These are phyloP conservation scores for Leccinum variabile DNA, from an alignment of 1,284 basidiomycete genomes.

Conservation along the genomic window DNA sequence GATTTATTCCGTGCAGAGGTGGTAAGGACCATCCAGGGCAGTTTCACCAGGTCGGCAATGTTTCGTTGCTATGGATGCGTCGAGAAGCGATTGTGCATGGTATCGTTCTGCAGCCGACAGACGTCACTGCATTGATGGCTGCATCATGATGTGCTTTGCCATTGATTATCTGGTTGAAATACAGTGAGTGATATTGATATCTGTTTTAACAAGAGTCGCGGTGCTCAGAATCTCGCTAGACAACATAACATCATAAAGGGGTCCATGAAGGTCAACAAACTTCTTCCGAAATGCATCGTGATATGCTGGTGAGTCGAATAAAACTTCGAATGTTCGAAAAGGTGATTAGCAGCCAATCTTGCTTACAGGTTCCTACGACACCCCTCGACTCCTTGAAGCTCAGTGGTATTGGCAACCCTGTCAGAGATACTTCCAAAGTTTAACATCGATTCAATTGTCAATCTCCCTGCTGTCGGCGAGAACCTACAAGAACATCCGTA, in stretches of 20 bases:
- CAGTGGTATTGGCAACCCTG: slow-evolving; percentile 16
- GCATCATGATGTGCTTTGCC: no score
- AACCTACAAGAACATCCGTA: slow-evolving; percentile 22
- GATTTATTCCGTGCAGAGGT: no score
- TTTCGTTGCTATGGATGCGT: no score
- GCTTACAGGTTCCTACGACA: slow-evolving; percentile 17
- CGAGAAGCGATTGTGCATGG: no score
- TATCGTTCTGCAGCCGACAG: no score
- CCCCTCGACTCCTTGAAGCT: slow-evolving; percentile 23
- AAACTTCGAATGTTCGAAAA: neutral
- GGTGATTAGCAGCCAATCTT: neutral
- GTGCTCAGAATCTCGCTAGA: no score
- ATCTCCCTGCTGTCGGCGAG: slow-evolving; percentile 22
- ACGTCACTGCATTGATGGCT: no score
- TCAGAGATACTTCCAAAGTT: slow-evolving; percentile 18
- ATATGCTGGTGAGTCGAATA: slow-evolving; percentile 19
- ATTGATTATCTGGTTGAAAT: no score
- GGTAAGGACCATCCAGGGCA: no score
- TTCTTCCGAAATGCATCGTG: slow-evolving; percentile 20
- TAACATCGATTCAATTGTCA: slow-evolving; percentile 12
- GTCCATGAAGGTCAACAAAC: slow-evolving; percentile 4
- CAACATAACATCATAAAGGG: slow-evolving; percentile 10
- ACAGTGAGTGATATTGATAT: no score
- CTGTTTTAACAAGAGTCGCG: no score
- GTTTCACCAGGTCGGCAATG: no score